Base-by-base conservation (phyloP, 75 land plant species). In the Picea sitchensis region DNA sequence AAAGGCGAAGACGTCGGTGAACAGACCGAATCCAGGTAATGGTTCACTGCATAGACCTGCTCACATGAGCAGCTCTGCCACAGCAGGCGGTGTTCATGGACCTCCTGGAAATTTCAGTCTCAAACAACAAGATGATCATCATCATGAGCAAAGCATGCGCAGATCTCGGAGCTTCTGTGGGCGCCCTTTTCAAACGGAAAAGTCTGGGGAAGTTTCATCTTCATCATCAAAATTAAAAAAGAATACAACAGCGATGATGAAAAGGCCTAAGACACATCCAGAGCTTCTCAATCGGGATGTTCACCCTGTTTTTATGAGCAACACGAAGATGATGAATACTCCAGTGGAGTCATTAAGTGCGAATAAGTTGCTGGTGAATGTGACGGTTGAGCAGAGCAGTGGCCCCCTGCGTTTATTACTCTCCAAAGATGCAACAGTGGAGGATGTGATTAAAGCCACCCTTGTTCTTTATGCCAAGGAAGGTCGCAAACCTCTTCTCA, bases 311-410 rank as follows among this genome's bases (percentile, higher is more conserved):
- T 47, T 47, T 5, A 47, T 47, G 51, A 47, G 5, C 0, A 47
- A 5, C 8, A 47, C 51, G 51, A 47, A 47, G 51, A 47, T 47
- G 3, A 36, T n/a, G 12, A 75, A 47, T 47, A 26, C 65, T 30
- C 65, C 34, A 11, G 65, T 9, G 30, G 65, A 64, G 5, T 1
- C 6, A 73, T 26, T 18, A 8, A 2, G 3, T 18, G 59, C 20
- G 3, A 63, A 5, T 63, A 76, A 76, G 31, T 31, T 76, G 26
- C 60, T 76, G 14, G 77, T 76, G 0, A 51, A 76, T 11, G 77
- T 76, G 20, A 56, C 77, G 3, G 77, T 76, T 58, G 17, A 14
- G 60, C 77, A 31, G 32, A 76, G 77, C 60, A 76, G 11, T 31
- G 59, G 59, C 1, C 60, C 77, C 2, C 34, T 76, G 18, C 58